These are phyloP conservation scores for Nannizzia gypsea DNA, from an alignment of 2,329 filamentous ascomycete genomes.

Conservation along the genomic window DNA sequence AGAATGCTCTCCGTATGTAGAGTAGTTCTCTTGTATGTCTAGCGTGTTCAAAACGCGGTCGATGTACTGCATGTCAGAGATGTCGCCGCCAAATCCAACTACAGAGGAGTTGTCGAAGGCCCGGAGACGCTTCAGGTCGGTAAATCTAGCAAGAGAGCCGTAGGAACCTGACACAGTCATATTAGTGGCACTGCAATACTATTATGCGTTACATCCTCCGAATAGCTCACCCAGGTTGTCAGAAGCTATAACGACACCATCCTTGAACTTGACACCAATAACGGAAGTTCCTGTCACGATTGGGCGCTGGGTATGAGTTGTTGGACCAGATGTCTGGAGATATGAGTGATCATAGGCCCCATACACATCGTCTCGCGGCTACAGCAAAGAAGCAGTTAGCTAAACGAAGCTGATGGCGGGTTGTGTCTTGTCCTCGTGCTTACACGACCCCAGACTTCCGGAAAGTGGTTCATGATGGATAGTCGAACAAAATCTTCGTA, in stretches of 20 bases:
- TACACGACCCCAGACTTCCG: conserved; percentile 50
- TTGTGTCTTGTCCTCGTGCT: neutral
- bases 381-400: conserved; percentile 14
- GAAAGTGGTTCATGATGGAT: conserved; percentile 51
- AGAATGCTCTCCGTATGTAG: conserved; percentile 35
- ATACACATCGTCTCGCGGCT: conserved; percentile 97
- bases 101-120: conserved; percentile 73
- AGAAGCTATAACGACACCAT: conserved; percentile 89
- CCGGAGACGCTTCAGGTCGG: conserved; percentile 88
- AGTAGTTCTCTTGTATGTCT: conserved; percentile 72
- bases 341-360: conserved; percentile 83
- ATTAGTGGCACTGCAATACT: conserved; percentile 7
- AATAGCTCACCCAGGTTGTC: conserved; percentile 68
- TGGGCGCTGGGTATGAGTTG: conserved; percentile 79
- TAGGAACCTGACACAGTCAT: conserved; percentile 61
- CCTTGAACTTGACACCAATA: conserved; percentile 86
- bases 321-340: conserved; percentile 58
- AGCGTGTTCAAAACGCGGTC: conserved; percentile 80
- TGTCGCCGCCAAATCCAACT: conserved; percentile 89
- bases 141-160: conserved; percentile 91
- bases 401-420: conserved; percentile 16
- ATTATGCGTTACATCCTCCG: neutral
- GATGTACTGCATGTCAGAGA: conserved; percentile 98
- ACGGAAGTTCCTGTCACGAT: conserved; percentile 96
- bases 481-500: neutral